phyloP scores from a whole-genome alignment of 2,329 filamentous ascomycete genomes.

The Trichoderma gracile region DNA sequence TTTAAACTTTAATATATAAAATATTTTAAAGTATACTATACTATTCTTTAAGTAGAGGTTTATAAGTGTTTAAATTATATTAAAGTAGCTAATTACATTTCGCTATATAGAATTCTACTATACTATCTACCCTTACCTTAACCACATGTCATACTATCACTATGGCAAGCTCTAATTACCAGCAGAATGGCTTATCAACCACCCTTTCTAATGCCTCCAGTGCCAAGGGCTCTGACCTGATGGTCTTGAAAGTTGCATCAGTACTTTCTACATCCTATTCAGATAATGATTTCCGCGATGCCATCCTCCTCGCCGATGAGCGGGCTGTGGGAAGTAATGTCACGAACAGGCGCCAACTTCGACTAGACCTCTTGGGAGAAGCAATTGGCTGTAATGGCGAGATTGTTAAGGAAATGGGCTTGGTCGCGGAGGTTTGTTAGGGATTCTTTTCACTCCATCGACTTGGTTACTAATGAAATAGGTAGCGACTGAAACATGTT shows the following conservation, averaged over 20 bases:
- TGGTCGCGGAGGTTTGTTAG: constrained; percentile 74
- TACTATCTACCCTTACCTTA: too few relatives aligned
- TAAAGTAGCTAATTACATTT: too few relatives aligned
- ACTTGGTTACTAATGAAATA: constrained; percentile 2
- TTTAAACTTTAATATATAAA: too few relatives aligned
- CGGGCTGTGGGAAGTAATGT: constrained; percentile 71
- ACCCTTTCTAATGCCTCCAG: background rate
- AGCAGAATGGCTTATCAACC: background rate
- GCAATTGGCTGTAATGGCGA: constrained; percentile 90
- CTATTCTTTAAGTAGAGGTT: too few relatives aligned
- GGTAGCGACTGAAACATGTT: constrained; percentile 81
- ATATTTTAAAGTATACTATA: too few relatives aligned
- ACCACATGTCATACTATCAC: too few relatives aligned
- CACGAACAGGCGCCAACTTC: constrained; percentile 74
- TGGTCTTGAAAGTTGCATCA: constrained; percentile 78
- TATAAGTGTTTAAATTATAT: too few relatives aligned
- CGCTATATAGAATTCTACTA: too few relatives aligned
- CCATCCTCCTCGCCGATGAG: constrained; percentile 74
- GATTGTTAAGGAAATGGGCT: constrained; percentile 83
- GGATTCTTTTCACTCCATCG: background rate
- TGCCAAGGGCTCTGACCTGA: constrained; percentile 54
- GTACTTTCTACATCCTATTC: constrained; percentile 91
- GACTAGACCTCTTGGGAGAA: constrained; percentile 84
- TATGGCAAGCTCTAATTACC: too few relatives aligned
- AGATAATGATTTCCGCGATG: constrained; percentile 87